These are phyloP conservation scores for Knufia fluminis DNA, from an alignment of 2,329 filamentous ascomycete genomes.

Conservation along the genomic window DNA sequence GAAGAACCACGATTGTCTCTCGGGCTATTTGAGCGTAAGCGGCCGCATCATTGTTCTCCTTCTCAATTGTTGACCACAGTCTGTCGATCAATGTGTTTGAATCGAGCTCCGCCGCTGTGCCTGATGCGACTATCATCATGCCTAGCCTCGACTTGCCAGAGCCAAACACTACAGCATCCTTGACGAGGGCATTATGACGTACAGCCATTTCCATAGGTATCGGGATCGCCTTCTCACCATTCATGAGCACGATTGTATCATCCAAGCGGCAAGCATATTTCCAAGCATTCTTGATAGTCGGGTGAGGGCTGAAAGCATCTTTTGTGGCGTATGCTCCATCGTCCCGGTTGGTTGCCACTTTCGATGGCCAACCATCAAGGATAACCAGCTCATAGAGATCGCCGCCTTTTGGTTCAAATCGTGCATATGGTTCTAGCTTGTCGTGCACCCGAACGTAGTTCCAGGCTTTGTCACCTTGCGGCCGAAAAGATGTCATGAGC, in stretches of 20 bases:
- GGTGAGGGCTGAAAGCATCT: constrained; percentile 10
- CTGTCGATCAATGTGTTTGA: constrained; percentile 20
- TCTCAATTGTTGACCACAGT: constrained; percentile 26
- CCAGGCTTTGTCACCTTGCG: constrained; percentile 48
- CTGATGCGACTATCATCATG: constrained; percentile 20
- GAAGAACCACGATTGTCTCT: constrained; percentile 21
- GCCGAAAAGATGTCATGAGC: constrained; percentile 52
- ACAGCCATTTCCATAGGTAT: constrained; percentile 46
- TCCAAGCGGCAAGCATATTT: constrained; percentile 39
- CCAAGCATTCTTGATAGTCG: constrained; percentile 27
- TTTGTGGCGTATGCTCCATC: constrained; percentile 41
- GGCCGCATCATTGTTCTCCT: constrained; percentile 26
- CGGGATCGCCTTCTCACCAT: constrained; percentile 43
- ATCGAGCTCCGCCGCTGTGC: constrained; percentile 11
- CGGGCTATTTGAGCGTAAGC: constrained; percentile 25
- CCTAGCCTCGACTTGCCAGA: constrained; percentile 22
- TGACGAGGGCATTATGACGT: constrained; percentile 1
- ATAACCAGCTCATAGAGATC: constrained; percentile 31
- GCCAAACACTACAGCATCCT: constrained; percentile 19
- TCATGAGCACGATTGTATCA: constrained; percentile 39
- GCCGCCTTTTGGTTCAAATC: constrained; percentile 29
- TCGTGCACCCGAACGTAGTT: constrained; percentile 46
- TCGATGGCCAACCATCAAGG: constrained; percentile 31
- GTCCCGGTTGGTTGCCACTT: constrained; percentile 35
- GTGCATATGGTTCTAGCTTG: constrained; percentile 35